Evolutionary conservation across 1,284 basidiomycete genomes (phyloP).

Genomic region (Cutaneotrichosporon sp.): DNA sequence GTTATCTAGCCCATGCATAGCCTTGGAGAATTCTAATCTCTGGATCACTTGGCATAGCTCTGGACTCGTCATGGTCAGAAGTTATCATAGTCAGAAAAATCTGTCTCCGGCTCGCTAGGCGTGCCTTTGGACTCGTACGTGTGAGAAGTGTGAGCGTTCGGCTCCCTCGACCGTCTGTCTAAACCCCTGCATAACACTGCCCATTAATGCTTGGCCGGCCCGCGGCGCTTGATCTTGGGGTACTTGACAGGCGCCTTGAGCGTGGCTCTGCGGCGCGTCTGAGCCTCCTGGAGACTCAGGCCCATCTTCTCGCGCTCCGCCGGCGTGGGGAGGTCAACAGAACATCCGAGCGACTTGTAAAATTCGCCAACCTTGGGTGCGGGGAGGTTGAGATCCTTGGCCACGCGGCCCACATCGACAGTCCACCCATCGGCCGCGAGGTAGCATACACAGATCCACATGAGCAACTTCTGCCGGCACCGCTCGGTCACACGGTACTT

Average conservation of each 20-base stretch:
- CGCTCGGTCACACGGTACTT: slow-evolving; percentile 66
- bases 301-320: slow-evolving; percentile 65
- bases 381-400: slow-evolving; percentile 65
- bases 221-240: slow-evolving; percentile 56
- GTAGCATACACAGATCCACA: slow-evolving; percentile 72
- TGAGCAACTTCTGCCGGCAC: slow-evolving; percentile 64
- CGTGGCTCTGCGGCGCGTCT: slow-evolving; percentile 61
- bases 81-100: no score
- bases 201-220: slow-evolving; percentile 38
- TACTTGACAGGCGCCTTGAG: slow-evolving; percentile 71
- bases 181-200: not conserved
- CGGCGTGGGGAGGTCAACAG: slow-evolving; percentile 57
- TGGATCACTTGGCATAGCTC: no score
- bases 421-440: slow-evolving; percentile 71
- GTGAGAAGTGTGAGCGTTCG: no score
- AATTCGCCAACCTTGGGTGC: slow-evolving; percentile 45
- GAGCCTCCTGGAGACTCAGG: slow-evolving; percentile 55
- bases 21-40: no score
- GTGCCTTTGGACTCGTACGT: no score
- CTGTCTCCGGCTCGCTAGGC: no score
- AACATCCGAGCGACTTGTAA: slow-evolving; percentile 59
- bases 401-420: slow-evolving; percentile 62
- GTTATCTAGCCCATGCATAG: no score
- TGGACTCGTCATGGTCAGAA: no score
- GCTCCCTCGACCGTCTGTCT: no score